Evolutionary conservation across 2,329 filamentous ascomycete species (phyloP).

Genomic region (Colletotrichum tropicale): DNA sequence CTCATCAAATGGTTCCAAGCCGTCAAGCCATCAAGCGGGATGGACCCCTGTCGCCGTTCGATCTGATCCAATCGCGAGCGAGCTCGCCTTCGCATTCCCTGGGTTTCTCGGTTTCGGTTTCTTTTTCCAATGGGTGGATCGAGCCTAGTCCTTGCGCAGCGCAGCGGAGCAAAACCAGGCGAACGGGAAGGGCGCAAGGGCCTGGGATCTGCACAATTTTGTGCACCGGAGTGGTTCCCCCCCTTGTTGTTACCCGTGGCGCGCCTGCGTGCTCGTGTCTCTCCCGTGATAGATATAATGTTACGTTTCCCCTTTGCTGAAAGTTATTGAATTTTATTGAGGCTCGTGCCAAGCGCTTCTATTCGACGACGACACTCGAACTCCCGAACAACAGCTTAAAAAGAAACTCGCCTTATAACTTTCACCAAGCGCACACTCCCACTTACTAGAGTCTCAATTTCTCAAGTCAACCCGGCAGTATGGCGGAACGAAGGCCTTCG

Average conservation of each 20-base stretch:
- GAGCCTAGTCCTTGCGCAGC: background rate
- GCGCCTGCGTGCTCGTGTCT: background rate
- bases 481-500: background rate
- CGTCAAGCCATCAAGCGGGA: background rate
- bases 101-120: slow-evolving; percentile 10
- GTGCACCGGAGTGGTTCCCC: background rate
- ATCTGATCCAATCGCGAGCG: background rate
- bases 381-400: background rate
- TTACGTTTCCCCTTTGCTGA: background rate
- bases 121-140: background rate
- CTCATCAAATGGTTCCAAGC: background rate
- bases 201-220: background rate
- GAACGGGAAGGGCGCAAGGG: background rate
- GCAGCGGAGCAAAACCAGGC: background rate
- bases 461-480: background rate
- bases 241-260: background rate
- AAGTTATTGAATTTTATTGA: background rate
- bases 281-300: background rate
- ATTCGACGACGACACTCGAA: background rate
- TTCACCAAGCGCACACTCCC: background rate
- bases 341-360: background rate
- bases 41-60: background rate
- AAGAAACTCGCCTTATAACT: background rate
- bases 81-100: background rate
- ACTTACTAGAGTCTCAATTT: background rate